These are phyloP conservation scores for Sugiyamaella grinbergsii DNA, from an alignment of 1,139 yeast species.

Conservation along the genomic window DNA sequence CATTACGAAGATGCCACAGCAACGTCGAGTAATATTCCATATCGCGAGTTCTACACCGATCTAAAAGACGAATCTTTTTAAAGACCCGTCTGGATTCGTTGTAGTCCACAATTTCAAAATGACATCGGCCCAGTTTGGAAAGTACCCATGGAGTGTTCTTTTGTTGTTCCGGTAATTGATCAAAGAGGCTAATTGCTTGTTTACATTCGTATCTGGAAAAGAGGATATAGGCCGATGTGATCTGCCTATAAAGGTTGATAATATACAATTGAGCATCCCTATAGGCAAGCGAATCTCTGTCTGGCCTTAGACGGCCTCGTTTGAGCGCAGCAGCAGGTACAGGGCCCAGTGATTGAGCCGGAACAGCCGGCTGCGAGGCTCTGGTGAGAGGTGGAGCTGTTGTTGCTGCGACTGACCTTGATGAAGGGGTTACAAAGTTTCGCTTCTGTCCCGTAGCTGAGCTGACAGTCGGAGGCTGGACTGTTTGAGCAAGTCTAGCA, in stretches of 20 bases:
- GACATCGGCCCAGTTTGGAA: slow-evolving; percentile 74
- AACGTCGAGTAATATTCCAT: slow-evolving; percentile 91
- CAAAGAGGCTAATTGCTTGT: slow-evolving; percentile 72
- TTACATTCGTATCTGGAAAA: slow-evolving; percentile 74
- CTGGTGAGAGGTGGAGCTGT: slow-evolving; percentile 6
- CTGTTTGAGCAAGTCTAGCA: slow-evolving; percentile 15
- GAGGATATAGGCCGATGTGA: slow-evolving; percentile 68
- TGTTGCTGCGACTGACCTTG: background rate
- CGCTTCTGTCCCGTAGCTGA: slow-evolving; percentile 15
- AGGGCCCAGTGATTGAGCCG: background rate
- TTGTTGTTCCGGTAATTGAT: slow-evolving; percentile 53
- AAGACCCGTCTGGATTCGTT: slow-evolving; percentile 71
- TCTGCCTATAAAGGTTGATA: slow-evolving; percentile 54
- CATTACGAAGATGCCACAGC: slow-evolving; percentile 89
- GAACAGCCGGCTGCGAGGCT: background rate
- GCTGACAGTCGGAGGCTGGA: background rate
- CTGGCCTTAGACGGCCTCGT: slow-evolving; percentile 26
- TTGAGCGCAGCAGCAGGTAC: slow-evolving; percentile 16
- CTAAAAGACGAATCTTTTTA: slow-evolving; percentile 60
- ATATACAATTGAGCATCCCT: slow-evolving; percentile 52
- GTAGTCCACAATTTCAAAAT: slow-evolving; percentile 87
- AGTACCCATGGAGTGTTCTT: slow-evolving; percentile 84
- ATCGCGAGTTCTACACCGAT: slow-evolving; percentile 80
- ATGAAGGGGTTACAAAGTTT: slow-evolving; percentile 12
- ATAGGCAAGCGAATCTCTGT: slow-evolving; percentile 34